Evolutionary conservation across 495 filamentous ascomycete genomes (phyloP), one percentile per base, ranked within the genome.

Genomic region (Daldinia childiae): DNA sequence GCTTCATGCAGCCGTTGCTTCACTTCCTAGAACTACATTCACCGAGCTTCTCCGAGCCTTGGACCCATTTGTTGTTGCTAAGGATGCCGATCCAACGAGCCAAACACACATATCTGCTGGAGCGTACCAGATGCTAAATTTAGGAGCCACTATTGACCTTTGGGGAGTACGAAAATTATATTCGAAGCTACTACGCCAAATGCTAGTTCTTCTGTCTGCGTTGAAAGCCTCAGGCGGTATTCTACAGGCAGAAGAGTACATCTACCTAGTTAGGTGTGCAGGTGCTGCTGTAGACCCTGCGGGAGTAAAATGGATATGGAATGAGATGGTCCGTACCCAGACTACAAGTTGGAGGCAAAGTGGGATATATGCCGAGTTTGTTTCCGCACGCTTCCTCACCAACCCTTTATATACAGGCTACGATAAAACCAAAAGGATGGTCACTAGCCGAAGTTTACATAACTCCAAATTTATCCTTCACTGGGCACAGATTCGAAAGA

Each of bases 31-130:
- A 30, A 75, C 76, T 3, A 76, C 74, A 3, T 79, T 83, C 61
- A 81, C 78, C 12, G 79, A 82, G 34, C 69, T 83, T 2, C 63
- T 83, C 36, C 74, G 77, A 7, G 72, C 69, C 11, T 55, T 83
- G 11, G 80, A 83, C 55, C 80, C 81, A 0, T 15, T 80, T 0
- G 38, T 54, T 27, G 51, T 74, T 8, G 69, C 75, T 12, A 66
- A 21, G 7, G 60, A 78, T n/a, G 56, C 65, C 9, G 81, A 82
- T 39, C 56, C 72, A 11, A 58, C 75, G 5, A 63, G 56, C 17
- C 65, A 67, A 3, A 50, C 66, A 3, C 32, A 68, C 32, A 72
- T 80, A 29, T 41, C 72, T 3, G 30, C 58, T 12, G 78, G 75
- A 26, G 74, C 77, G 68, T 72, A 72, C n/a, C 68, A 76, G 17